These are phyloP conservation scores for Logfia minima DNA, from an alignment of 129 eudicot genomes.

Conservation along the genomic window DNA sequence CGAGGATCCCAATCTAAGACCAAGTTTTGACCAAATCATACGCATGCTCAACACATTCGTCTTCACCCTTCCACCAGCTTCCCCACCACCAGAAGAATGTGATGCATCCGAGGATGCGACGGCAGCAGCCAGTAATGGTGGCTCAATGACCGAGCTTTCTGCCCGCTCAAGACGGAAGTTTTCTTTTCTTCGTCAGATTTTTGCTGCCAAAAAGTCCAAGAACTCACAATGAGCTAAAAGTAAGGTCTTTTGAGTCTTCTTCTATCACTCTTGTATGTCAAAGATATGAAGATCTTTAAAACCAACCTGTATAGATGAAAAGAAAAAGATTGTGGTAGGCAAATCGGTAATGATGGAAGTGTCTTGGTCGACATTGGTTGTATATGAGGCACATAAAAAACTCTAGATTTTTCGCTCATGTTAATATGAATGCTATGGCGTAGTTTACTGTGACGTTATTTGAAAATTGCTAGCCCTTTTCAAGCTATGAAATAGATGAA, in stretches of 20 bases:
- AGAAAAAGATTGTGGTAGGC: conserved; percentile 18
- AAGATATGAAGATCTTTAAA: conserved; percentile 19
- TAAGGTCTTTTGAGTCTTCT: conserved; percentile 27
- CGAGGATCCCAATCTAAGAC: conserved; percentile 88
- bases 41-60: conserved; percentile 83
- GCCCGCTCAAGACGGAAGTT: conserved; percentile 77
- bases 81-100: conserved; percentile 44
- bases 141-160: conserved; percentile 56
- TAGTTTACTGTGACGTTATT: conserved; percentile 18
- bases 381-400: conserved; percentile 42
- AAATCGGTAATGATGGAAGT: conserved; percentile 31
- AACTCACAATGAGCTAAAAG: conserved; percentile 54
- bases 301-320: conserved; percentile 23
- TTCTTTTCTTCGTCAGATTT: conserved; percentile 85
- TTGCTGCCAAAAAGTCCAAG: conserved; percentile 81
- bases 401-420: conserved; percentile 32
- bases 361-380: conserved; percentile 37
- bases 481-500: not conserved
- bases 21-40: conserved; percentile 86
- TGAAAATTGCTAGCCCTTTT: conserved; percentile 6
- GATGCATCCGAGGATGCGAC: conserved; percentile 41
- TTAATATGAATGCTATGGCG: conserved; percentile 36
- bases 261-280: conserved; percentile 8
- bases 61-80: conserved; percentile 62
- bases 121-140: conserved; percentile 53